Conservation (phyloP, 768 basidiomycete genomes). For the Saitozyma podzolica region DNA sequence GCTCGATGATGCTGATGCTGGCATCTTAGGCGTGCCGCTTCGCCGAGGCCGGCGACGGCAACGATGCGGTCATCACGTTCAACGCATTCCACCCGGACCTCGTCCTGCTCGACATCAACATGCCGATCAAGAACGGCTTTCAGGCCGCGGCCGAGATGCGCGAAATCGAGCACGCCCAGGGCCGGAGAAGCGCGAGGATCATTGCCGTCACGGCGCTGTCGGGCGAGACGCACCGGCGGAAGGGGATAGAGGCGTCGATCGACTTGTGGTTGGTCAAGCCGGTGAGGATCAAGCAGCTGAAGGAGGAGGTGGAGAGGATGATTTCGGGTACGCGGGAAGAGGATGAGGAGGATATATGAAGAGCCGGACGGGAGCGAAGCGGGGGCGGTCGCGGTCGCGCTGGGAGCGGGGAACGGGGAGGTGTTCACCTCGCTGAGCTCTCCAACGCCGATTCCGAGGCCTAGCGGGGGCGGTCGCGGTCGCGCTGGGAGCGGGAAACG, state of each 20-base stretch:
- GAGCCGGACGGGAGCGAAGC: too few relatives aligned
- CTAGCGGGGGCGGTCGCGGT: too few relatives aligned
- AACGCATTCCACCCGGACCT: constrained; percentile 32
- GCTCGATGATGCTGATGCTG: too few relatives aligned
- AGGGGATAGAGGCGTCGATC: constrained; percentile 26
- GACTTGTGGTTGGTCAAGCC: constrained; percentile 13
- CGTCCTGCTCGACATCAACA: constrained; percentile 47
- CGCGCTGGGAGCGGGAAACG: too few relatives aligned
- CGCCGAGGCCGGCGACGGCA: constrained; percentile 46
- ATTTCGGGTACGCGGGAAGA: too few relatives aligned
- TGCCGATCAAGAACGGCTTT: constrained; percentile 50
- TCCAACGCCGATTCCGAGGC: too few relatives aligned
- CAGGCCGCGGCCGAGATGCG: constrained; percentile 46
- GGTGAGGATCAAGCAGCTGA: constrained; percentile 3
- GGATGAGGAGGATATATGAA: too few relatives aligned
- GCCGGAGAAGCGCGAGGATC: constrained; percentile 26
- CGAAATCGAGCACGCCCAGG: constrained; percentile 27
- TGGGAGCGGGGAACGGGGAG: too few relatives aligned
- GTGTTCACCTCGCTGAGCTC: too few relatives aligned
- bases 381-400: too few relatives aligned
- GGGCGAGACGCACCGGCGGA: constrained; percentile 27
- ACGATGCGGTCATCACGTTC: constrained; percentile 41
- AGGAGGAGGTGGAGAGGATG: constrained; percentile 10
- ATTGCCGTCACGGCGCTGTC: constrained; percentile 48
- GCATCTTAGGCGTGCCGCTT: constrained; percentile 31